phyloP scores from a whole-genome alignment of 2,329 filamentous ascomycete species.

The Graphilbum sp. region DNA sequence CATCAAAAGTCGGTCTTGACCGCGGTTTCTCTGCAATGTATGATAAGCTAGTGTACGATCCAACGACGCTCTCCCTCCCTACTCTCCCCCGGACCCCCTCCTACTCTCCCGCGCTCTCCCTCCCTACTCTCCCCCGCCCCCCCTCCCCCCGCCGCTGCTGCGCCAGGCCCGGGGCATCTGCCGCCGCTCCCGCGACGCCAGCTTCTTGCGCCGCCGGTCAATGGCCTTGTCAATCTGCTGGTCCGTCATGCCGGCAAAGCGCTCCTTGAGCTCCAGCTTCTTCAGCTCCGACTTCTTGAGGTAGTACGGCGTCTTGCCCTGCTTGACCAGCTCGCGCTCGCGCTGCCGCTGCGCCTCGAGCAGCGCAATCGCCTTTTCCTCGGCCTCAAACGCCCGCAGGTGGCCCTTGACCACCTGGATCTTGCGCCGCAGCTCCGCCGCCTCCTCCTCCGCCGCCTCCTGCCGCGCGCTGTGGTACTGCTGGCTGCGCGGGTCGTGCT shows the following conservation, averaged over 20 bases:
- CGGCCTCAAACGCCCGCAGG: constrained; percentile 52
- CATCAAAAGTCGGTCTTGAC: too few relatives aligned
- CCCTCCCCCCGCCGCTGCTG: constrained; percentile 6
- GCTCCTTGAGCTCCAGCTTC: constrained; percentile 64
- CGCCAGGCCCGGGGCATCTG: constrained; percentile 39
- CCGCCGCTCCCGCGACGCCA: constrained; percentile 70
- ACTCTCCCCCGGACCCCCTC: too few relatives aligned
- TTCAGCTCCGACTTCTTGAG: constrained; percentile 87
- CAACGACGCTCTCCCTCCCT: too few relatives aligned
- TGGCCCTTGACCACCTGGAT: constrained; percentile 66
- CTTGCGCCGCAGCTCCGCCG: constrained; percentile 54
- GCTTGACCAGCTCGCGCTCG: constrained; percentile 70
- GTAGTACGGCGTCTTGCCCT: constrained; percentile 88
- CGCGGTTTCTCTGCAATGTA: too few relatives aligned
- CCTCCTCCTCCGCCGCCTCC: constrained; percentile 21
- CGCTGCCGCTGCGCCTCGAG: constrained; percentile 59
- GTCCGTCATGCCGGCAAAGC: constrained; percentile 70
- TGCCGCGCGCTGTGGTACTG: background rate
- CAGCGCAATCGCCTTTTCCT: constrained; percentile 54
- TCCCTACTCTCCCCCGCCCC: background rate
- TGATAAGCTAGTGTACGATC: too few relatives aligned
- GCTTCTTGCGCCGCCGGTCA: constrained; percentile 80
- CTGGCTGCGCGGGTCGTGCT: constrained; percentile 5
- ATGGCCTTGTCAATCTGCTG: constrained; percentile 72
- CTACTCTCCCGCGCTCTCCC: too few relatives aligned